These are phyloP conservation scores for Delitschia confertaspora DNA, from an alignment of 495 filamentous ascomycete genomes.

Conservation along the genomic window DNA sequence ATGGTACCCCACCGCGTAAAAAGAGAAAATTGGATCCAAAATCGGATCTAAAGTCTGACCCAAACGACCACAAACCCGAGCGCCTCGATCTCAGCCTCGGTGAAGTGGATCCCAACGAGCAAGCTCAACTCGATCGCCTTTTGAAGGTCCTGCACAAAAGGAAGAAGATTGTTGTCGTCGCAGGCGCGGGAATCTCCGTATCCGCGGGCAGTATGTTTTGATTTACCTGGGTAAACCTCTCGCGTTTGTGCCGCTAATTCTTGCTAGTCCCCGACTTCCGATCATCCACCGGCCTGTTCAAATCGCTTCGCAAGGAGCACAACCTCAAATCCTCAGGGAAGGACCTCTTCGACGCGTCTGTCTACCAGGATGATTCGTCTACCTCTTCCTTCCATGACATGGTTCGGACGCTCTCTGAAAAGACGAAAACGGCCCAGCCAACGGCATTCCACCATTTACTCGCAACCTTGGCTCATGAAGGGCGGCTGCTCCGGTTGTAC, in stretches of 20 bases:
- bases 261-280: conserved; percentile 87
- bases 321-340: conserved; percentile 90
- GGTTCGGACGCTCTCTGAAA: conserved; percentile 75
- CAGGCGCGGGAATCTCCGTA: conserved; percentile 92
- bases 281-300: conserved; percentile 80
- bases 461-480: conserved; percentile 80
- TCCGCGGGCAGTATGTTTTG: conserved; percentile 79
- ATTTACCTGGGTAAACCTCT: conserved; percentile 5
- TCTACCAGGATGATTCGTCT: conserved; percentile 81
- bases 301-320: conserved; percentile 69
- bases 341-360: conserved; percentile 91
- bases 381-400: conserved; percentile 90
- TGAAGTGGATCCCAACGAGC: conserved; percentile 42
- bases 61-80: conserved; percentile 66
- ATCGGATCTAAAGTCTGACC: too few relatives aligned
- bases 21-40: conserved; percentile 60
- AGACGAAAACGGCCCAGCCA: conserved; percentile 65
- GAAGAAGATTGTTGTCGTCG: conserved; percentile 92
- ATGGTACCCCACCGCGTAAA: conserved; percentile 56
- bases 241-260: not conserved
- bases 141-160: conserved; percentile 72
- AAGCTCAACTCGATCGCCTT: conserved; percentile 55
- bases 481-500: conserved; percentile 83
- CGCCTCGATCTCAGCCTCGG: conserved; percentile 58
- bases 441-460: conserved; percentile 91